Percentiles rank a stretch among this genome's conserved stretches.
Evolutionary conservation across 441 rosid genomes (phyloP).

Genomic region (Erysimum cheiri): DNA sequence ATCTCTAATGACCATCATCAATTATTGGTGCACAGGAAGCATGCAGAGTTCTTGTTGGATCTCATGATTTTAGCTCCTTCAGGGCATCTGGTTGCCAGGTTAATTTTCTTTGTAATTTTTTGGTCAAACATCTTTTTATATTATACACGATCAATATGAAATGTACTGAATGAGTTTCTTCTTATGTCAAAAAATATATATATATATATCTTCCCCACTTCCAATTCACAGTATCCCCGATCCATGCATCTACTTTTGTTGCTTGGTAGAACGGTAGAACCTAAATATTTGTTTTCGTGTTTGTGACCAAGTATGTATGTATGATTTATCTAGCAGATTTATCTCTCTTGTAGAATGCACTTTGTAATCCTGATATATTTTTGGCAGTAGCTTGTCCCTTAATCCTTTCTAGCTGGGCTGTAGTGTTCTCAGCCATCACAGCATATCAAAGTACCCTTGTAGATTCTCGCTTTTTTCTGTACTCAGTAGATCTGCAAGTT

Average conservation of each 20-base stretch:
- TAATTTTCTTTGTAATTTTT: conserved; percentile 43
- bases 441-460: not conserved
- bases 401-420: not conserved
- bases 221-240: not conserved
- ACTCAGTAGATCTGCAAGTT: conserved; percentile 4
- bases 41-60: conserved; percentile 87
- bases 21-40: conserved; percentile 70
- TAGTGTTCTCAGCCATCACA: conserved; percentile 10
- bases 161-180: not conserved
- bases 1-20: conserved; percentile 12
- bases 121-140: not conserved
- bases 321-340: conserved; percentile 1
- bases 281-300: not conserved
- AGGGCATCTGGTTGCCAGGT: conserved; percentile 97
- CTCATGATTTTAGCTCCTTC: conserved; percentile 95
- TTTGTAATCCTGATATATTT: not conserved
- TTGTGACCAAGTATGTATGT: not conserved
- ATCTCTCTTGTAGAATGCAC: not conserved
- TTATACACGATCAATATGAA: conserved; percentile 20
- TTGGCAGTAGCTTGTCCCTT: not conserved
- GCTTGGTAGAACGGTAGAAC: not conserved
- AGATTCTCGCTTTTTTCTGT: not conserved
- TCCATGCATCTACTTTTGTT: not conserved
- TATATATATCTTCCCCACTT: not conserved
- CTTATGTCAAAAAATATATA: too few species aligned